Percentiles rank a stretch among this genome's conserved stretches.
Conservation (phyloP, 2,329 filamentous ascomycete species). For the Seiridium unicorne region DNA sequence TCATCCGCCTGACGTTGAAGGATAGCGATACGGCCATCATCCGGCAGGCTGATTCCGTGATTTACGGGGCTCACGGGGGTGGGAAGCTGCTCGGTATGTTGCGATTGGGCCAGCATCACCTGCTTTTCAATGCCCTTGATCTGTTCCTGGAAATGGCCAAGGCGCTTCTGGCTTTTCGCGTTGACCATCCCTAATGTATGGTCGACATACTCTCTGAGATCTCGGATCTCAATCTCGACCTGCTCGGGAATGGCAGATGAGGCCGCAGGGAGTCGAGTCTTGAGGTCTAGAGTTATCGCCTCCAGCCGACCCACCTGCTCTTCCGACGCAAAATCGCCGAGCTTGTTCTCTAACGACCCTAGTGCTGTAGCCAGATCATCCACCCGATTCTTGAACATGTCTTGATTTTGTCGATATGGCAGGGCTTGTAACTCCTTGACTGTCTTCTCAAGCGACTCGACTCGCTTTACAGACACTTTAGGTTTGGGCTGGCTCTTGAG, state of each 20-base stretch:
- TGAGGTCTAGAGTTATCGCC: background rate
- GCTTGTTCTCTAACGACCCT: background rate
- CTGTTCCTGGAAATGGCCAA: background rate
- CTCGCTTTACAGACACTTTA: background rate
- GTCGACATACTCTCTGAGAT: constrained; percentile 1
- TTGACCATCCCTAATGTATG: background rate
- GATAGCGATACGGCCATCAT: background rate
- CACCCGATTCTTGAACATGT: background rate
- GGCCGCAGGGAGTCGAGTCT: background rate
- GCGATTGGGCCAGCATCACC: background rate
- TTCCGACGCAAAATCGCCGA: background rate
- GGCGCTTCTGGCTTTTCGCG: background rate
- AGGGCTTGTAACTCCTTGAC: background rate
- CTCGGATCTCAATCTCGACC: background rate
- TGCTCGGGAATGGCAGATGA: background rate
- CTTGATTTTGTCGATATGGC: background rate
- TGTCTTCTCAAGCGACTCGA: background rate
- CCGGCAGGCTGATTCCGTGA: background rate
- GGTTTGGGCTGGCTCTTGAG: background rate
- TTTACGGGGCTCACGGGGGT: background rate
- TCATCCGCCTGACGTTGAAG: background rate
- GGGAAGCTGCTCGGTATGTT: background rate
- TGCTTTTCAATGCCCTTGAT: background rate
- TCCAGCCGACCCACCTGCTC: background rate
- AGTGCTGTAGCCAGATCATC: background rate